Percentiles rank a stretch among this genome's conserved stretches.
These are phyloP conservation scores for Epichloe hybrida DNA, from an alignment of 2,329 filamentous ascomycete species.

Conservation along the genomic window DNA sequence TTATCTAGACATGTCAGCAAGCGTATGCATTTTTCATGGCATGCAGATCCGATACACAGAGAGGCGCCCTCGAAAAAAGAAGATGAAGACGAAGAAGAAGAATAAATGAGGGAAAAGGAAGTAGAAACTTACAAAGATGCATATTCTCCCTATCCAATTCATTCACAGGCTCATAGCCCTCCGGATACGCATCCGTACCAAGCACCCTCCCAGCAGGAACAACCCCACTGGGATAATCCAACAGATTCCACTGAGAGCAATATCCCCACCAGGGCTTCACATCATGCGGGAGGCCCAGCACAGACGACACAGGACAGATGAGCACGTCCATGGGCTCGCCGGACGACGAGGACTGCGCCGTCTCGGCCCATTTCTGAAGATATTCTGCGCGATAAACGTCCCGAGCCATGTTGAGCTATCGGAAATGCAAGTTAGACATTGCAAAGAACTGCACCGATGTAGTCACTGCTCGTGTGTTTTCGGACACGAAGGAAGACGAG, in stretches of 20 bases:
- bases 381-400: conserved; percentile 27
- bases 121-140: conserved; percentile 6
- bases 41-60: no score
- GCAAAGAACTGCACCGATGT: no score
- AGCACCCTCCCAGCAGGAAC: conserved; percentile 8
- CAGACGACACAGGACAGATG: conserved; percentile 44
- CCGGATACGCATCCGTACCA: conserved; percentile 6
- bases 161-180: conserved; percentile 6
- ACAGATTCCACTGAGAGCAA: conserved; percentile 52
- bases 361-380: conserved; percentile 24
- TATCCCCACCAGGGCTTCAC: conserved; percentile 45
- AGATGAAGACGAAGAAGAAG: no score
- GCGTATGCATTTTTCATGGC: no score
- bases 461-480: no score
- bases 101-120: not conserved
- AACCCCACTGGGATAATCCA: conserved; percentile 43
- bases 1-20: conserved; percentile 4
- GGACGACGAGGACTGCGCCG: conserved; percentile 12
- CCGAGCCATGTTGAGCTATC: conserved; percentile 20
- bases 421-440: not conserved
- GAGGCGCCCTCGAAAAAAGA: no score
- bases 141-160: conserved; percentile 9
- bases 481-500: no score
- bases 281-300: conserved; percentile 32
- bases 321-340: conserved; percentile 41